These are phyloP conservation scores for Tubosaeta sp. DNA, from an alignment of 768 basidiomycete genomes.

Conservation along the genomic window DNA sequence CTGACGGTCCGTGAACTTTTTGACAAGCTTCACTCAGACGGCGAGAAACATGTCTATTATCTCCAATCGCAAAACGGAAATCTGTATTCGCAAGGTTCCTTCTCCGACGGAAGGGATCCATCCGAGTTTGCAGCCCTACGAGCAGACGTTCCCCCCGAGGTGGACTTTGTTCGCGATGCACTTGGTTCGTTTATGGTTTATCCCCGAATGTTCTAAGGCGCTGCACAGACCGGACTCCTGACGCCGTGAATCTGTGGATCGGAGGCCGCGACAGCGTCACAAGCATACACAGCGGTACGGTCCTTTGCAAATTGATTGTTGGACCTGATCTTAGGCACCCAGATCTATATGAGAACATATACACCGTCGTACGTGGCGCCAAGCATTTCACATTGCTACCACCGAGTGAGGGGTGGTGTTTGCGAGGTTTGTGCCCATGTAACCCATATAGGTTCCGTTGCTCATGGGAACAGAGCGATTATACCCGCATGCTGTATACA, in stretches of 20 bases:
- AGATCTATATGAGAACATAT: slow-evolving; percentile 95
- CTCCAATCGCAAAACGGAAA: slow-evolving; percentile 94
- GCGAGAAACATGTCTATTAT: slow-evolving; percentile 49
- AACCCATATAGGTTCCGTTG: background rate
- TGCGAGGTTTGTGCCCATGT: slow-evolving; percentile 56
- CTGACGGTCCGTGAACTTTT: slow-evolving; percentile 65
- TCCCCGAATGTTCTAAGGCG: background rate
- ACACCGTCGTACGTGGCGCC: slow-evolving; percentile 76
- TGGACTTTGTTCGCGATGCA: slow-evolving; percentile 74
- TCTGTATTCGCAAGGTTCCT: slow-evolving; percentile 50
- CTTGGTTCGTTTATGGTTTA: slow-evolving; percentile 49
- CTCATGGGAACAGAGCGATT: slow-evolving; percentile 41
- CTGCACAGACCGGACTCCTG: slow-evolving; percentile 54
- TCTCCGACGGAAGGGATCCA: slow-evolving; percentile 29
- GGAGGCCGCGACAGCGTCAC: slow-evolving; percentile 75
- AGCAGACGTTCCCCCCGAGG: slow-evolving; percentile 61
- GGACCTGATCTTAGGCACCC: background rate
- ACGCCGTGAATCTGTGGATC: slow-evolving; percentile 94
- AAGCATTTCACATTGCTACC: slow-evolving; percentile 87
- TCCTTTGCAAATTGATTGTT: background rate
- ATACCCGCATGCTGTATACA: slow-evolving; percentile 67
- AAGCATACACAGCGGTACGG: slow-evolving; percentile 78
- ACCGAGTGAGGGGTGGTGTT: slow-evolving; percentile 83
- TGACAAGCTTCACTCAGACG: slow-evolving; percentile 35
- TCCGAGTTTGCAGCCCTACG: slow-evolving; percentile 65